A percentile compares a stretch with the other conserved stretches of the same genome.
Conservation (phyloP, 768 basidiomycete genomes). For the Hypholoma sublateritium region DNA sequence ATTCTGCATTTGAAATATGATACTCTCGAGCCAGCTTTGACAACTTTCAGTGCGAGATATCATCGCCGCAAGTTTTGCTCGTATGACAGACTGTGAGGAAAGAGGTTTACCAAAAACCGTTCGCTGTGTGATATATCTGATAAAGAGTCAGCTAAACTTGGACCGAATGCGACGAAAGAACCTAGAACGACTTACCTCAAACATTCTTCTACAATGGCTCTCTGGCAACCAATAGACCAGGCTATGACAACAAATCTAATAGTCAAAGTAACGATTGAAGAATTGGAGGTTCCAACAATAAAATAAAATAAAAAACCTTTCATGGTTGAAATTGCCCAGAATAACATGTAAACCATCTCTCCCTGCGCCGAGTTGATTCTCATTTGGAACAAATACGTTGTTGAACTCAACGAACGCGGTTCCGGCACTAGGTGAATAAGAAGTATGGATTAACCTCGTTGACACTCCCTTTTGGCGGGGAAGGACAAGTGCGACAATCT, state of each 20-base stretch:
- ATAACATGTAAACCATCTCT: conserved; percentile 41
- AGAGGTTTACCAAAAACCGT: conserved; percentile 81
- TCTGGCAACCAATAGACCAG: conserved; percentile 51
- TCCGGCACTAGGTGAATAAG: conserved; percentile 81
- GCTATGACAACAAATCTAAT: conserved; percentile 67
- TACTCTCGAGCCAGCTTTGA: conserved; percentile 82
- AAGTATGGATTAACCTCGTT: conserved; percentile 80
- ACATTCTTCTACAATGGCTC: conserved; percentile 72
- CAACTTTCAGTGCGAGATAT: conserved; percentile 77
- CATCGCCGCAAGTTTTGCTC: conserved; percentile 77
- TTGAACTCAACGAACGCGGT: conserved; percentile 85
- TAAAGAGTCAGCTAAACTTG: not conserved
- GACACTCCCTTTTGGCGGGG: conserved; percentile 52
- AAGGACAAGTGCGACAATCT: conserved; percentile 25
- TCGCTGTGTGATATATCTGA: conserved; percentile 71
- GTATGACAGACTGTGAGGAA: conserved; percentile 67
- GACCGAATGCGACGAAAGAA: not conserved
- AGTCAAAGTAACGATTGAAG: conserved; percentile 23
- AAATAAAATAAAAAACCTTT: conserved; percentile 53
- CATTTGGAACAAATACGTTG: conserved; percentile 81
- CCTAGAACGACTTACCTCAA: conserved; percentile 45
- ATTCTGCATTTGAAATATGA: conserved; percentile 86
- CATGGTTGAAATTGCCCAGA: conserved; percentile 85
- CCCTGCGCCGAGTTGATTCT: conserved; percentile 70
- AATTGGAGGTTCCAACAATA: no score